These are phyloP conservation scores for Neonectria ditissima DNA, from an alignment of 2,329 filamentous ascomycete species.

Conservation along the genomic window DNA sequence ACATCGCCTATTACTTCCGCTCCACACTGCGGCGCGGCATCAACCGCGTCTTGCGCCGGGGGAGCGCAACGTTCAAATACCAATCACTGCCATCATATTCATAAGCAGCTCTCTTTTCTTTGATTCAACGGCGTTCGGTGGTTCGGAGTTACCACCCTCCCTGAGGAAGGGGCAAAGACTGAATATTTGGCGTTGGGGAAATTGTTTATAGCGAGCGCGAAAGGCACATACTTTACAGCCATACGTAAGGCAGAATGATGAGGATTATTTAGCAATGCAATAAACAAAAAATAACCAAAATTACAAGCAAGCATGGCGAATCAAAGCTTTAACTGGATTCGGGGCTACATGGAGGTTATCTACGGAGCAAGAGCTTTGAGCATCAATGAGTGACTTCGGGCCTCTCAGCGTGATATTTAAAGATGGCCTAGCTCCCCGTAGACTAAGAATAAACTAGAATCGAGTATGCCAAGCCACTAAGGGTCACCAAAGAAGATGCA, in stretches of 20 bases:
- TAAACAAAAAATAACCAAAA: too few species aligned
- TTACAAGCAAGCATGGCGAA: too few species aligned
- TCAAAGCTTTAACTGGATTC: too few species aligned
- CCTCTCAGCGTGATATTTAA: too few species aligned
- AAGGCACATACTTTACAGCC: neutral
- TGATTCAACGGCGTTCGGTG: neutral
- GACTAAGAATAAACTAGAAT: neutral
- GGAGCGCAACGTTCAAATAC: conserved; percentile 27
- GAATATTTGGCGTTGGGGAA: conserved; percentile 9
- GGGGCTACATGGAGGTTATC: too few species aligned
- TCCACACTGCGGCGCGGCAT: conserved; percentile 30
- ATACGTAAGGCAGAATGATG: neutral
- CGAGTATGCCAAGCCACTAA: neutral
- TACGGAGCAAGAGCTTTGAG: too few species aligned
- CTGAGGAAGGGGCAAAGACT: neutral
- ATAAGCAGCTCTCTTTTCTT: conserved; percentile 4
- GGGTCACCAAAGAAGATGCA: too few species aligned
- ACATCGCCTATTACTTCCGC: conserved; percentile 22
- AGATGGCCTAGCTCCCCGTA: too few species aligned
- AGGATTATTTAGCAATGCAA: neutral
- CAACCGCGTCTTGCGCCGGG: conserved; percentile 30
- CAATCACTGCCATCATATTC: conserved; percentile 26
- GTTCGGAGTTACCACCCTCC: neutral
- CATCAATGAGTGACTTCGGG: too few species aligned
- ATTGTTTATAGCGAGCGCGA: neutral